These are phyloP conservation scores for Linderniella brevidens DNA, from an alignment of 257 asterid species.

Conservation along the genomic window DNA sequence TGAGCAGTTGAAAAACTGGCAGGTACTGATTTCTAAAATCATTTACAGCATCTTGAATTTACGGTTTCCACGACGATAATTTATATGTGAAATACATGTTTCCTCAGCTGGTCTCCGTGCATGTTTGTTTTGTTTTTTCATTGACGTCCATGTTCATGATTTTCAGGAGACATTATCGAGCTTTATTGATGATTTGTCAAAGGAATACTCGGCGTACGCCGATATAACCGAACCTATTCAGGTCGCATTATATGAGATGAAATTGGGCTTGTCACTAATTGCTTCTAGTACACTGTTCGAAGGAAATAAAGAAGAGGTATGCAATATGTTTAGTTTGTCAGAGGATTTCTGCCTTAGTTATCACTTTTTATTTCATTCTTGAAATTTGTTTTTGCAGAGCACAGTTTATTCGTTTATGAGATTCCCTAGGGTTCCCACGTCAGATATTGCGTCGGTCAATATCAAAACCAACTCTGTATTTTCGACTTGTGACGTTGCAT, in stretches of 20 bases:
- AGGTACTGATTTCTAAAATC: conserved; percentile 26
- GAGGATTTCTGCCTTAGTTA: conserved; percentile 7
- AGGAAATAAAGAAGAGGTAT: conserved; percentile 20
- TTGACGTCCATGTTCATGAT: conserved; percentile 7
- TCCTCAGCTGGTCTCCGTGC: conserved; percentile 4
- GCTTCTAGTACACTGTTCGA: conserved; percentile 29
- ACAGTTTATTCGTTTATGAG: conserved; percentile 44
- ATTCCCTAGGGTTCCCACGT: conserved; percentile 54
- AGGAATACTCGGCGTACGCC: conserved; percentile 40
- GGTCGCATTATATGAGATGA: conserved; percentile 72
- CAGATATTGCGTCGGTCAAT: conserved; percentile 22
- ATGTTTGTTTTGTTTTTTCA: conserved; percentile 8
- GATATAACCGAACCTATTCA: conserved; percentile 75
- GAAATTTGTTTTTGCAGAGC: conserved; percentile 17
- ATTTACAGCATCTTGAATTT: background rate
- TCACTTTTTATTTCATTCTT: background rate
- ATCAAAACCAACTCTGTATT: conserved; percentile 17
- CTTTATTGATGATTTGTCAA: conserved; percentile 49
- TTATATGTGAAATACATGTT: background rate
- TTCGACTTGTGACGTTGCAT: conserved; percentile 22
- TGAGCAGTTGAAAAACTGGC: conserved; percentile 53
- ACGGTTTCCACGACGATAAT: too few relatives aligned
- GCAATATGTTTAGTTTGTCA: conserved; percentile 34
- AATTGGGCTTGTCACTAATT: conserved; percentile 63
- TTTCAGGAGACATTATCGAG: conserved; percentile 44